Evolutionary conservation across 164 flowering plant genomes (phyloP).

Genomic region (Macadamia tetraphylla): DNA sequence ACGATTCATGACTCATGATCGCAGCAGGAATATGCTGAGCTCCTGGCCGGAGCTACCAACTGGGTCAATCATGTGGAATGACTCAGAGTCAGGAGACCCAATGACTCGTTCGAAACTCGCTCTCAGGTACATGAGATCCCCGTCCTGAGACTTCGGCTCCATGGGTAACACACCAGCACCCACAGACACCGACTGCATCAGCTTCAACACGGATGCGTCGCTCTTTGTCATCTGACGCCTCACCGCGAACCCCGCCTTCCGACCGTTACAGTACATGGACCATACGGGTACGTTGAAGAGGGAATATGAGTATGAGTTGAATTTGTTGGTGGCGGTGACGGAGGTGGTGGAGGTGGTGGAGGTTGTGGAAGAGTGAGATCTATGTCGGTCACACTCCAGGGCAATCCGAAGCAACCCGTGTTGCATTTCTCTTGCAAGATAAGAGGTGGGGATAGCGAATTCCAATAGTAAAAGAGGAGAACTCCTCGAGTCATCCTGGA

Average conservation of each 20-base stretch:
- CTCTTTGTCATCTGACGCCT: conserved; percentile 15
- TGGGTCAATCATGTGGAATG: conserved; percentile 38
- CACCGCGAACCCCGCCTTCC: conserved; percentile 35
- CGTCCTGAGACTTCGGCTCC: conserved; percentile 4
- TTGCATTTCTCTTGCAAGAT: conserved; percentile 33
- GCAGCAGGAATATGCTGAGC: conserved; percentile 34
- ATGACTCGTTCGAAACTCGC: conserved; percentile 33
- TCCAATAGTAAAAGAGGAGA: conserved; percentile 31
- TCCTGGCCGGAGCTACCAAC: conserved; percentile 33
- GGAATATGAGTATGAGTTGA: background rate
- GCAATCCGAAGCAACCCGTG: conserved; percentile 31
- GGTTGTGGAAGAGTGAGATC: background rate
- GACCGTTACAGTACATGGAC: conserved; percentile 46
- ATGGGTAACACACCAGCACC: conserved; percentile 41
- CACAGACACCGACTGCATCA: conserved; percentile 29
- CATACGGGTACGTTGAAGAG: conserved; percentile 31
- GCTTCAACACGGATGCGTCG: conserved; percentile 20
- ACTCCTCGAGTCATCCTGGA: conserved; percentile 17
- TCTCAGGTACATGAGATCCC: conserved; percentile 30
- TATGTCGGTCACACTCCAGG: conserved; percentile 23
- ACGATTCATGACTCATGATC: conserved; percentile 15
- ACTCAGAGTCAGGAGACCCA: conserved; percentile 35
- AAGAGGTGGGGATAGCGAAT: conserved; percentile 30
- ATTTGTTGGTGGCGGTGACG: too few species aligned
- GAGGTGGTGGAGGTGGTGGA: too few species aligned